Evolutionary conservation across 495 filamentous ascomycete genomes (phyloP), one percentile per base, ranked within the genome.

Genomic region (Podospora pseudoanserina): DNA sequence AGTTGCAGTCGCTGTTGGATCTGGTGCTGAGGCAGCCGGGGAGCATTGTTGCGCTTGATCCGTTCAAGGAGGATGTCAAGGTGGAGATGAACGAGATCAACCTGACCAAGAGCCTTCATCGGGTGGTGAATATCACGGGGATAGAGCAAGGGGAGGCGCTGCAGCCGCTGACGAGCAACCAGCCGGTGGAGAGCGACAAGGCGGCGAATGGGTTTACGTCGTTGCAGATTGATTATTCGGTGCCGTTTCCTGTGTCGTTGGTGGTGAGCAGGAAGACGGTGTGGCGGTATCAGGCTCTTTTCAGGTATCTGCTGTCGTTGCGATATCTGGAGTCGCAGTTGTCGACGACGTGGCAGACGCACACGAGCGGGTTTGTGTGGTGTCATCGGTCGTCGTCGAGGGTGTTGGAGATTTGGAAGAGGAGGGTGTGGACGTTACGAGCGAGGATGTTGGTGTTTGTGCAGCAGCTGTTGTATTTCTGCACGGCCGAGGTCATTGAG

Each of bases 41-140:
- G 13, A 97, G 91, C 74, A 90, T 99, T 61, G 94, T 95, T 18
- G 93, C 93, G 2, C 87, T 94, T 64, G 95, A 98, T 77, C 93
- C 94, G 0, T 99, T 94, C 83, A 98, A 97, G 75, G 95, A 99
- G 77, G 93, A 98, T 73, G 92, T 99, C 70, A 97, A 96, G 76
- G 91, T 99, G 9, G 88, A 91, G 69, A 97, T 98, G 92, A 97
- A 97, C 78, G 93, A 97, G 71, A 87, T 94, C 64, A 90, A 91
- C 19, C 86, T 99, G 30, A 95, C 92, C 5, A 94, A 94, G 72
- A 94, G 92, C 84, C 82, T 99, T 62, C 97, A 97, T 88, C 88
- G 93, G 23, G 93, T 99, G 32, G 94, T 99, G 66, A 97, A 91
- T 73, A 95, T 97, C 67, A 93, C 91, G 1, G 95, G 95, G 23